These are phyloP conservation scores for Canariomyces notabilis DNA, from an alignment of 2,329 filamentous ascomycete genomes.

Conservation along the genomic window DNA sequence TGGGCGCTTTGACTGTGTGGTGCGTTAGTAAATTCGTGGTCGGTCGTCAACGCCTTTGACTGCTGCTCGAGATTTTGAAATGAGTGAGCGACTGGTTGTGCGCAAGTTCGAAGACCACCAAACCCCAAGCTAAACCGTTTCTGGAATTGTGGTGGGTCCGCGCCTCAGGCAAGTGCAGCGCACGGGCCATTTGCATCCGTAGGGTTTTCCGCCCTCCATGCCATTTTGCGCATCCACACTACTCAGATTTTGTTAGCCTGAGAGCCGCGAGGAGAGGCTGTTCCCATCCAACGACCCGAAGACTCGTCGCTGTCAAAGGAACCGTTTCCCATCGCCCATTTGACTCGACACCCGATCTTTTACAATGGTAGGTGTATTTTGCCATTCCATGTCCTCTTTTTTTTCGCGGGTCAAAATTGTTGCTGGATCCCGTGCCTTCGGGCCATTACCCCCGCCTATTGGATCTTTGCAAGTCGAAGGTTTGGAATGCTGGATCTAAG, in stretches of 20 bases:
- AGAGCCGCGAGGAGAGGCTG: slow-evolving; percentile 21
- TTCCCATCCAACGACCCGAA: slow-evolving; percentile 22
- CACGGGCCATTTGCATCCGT: slow-evolving; percentile 22
- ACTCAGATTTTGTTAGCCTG: slow-evolving; percentile 26
- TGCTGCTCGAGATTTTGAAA: slow-evolving; percentile 28
- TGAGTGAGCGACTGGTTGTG: slow-evolving; percentile 24
- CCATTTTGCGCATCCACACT: slow-evolving; percentile 27
- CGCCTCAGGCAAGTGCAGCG: slow-evolving; percentile 14
- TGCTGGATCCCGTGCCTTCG: slow-evolving; percentile 4
- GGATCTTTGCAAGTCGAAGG: slow-evolving; percentile 25
- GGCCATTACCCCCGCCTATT: slow-evolving; percentile 28
- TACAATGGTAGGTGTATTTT: slow-evolving; percentile 27
- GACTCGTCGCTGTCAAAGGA: slow-evolving; percentile 26
- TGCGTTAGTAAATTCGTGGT: slow-evolving; percentile 28
- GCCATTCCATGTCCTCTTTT: not conserved
- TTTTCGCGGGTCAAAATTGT: slow-evolving; percentile 1
- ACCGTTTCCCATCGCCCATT: slow-evolving; percentile 26
- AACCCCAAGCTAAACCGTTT: slow-evolving; percentile 28
- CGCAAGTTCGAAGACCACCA: slow-evolving; percentile 26
- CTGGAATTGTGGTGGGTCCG: slow-evolving; percentile 15
- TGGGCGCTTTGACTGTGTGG: slow-evolving; percentile 38
- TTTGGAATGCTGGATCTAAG: slow-evolving; percentile 17
- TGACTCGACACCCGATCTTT: slow-evolving; percentile 26
- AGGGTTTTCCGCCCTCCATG: slow-evolving; percentile 28
- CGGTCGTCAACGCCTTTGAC: slow-evolving; percentile 26